These are phyloP conservation scores for Acrocalymma vagum DNA, from an alignment of 2,329 filamentous ascomycete genomes.

Conservation along the genomic window DNA sequence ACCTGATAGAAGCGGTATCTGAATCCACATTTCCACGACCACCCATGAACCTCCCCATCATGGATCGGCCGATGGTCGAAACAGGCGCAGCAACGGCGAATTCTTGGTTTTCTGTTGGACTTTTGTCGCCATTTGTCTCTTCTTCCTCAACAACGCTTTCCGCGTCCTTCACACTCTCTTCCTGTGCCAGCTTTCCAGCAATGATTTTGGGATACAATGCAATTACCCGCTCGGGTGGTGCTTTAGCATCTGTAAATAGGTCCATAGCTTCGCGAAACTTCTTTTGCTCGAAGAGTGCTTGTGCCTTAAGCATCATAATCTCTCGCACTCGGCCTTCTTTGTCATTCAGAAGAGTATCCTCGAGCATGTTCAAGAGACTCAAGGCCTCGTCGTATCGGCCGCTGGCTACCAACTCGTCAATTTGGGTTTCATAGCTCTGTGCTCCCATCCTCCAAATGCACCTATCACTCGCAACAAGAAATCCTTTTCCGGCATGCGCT, in stretches of 20 bases:
- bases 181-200: constrained; percentile 78
- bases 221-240: constrained; percentile 88
- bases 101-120: constrained; percentile 27
- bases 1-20: constrained; percentile 66
- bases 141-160: constrained; percentile 46
- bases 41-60: constrained; percentile 58
- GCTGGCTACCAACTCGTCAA: constrained; percentile 79
- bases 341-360: constrained; percentile 86
- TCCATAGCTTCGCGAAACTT: constrained; percentile 89
- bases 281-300: constrained; percentile 79
- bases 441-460: constrained; percentile 97
- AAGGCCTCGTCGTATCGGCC: constrained; percentile 89
- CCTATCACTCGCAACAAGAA: constrained; percentile 90
- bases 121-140: constrained; percentile 33
- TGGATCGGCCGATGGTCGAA: constrained; percentile 45
- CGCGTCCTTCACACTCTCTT: constrained; percentile 60
- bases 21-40: constrained; percentile 56
- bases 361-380: constrained; percentile 86
- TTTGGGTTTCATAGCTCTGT: constrained; percentile 88
- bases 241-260: constrained; percentile 88
- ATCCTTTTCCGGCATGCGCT: constrained; percentile 95
- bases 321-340: constrained; percentile 83
- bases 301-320: constrained; percentile 91
- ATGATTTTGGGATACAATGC: constrained; percentile 84
- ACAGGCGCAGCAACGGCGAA: constrained; percentile 29